Evolutionary conservation across 2,329 filamentous ascomycete genomes (phyloP).

Genomic region (Colletotrichum shisoi): DNA sequence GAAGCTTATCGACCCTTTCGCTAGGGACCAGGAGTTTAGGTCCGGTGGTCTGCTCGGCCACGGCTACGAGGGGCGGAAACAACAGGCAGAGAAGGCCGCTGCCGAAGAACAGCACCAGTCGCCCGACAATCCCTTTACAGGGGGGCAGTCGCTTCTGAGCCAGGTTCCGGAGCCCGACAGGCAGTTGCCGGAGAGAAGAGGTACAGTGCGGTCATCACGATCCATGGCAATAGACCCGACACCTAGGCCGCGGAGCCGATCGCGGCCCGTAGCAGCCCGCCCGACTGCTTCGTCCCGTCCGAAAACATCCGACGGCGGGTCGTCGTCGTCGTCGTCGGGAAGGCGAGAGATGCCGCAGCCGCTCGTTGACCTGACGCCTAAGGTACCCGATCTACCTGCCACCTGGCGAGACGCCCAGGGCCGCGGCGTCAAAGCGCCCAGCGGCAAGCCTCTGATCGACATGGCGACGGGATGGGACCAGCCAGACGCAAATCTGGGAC

Average conservation of each 20-base stretch:
- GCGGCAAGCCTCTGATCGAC: conserved; percentile 57
- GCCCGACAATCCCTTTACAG: conserved; percentile 37
- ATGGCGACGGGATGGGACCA: conserved; percentile 49
- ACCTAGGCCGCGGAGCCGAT: conserved; percentile 36
- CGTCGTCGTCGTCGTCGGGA: conserved; percentile 41
- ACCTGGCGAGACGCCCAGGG: conserved; percentile 63
- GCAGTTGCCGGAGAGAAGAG: conserved; percentile 47
- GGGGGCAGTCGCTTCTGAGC: conserved; percentile 59
- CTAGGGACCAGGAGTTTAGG: conserved; percentile 56
- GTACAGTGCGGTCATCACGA: conserved; percentile 49
- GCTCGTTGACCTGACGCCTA: conserved; percentile 72
- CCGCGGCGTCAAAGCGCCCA: conserved; percentile 53
- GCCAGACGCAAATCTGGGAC: conserved; percentile 25
- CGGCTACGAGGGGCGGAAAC: conserved; percentile 58
- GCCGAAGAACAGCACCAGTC: conserved; percentile 39
- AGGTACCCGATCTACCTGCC: conserved; percentile 70
- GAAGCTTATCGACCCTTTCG: conserved; percentile 36
- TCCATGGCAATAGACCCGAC: conserved; percentile 30
- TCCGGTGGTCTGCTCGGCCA: conserved; percentile 61
- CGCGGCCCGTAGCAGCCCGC: conserved; percentile 38
- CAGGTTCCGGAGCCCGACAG: conserved; percentile 42
- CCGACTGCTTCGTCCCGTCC: conserved; percentile 44
- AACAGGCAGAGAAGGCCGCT: conserved; percentile 45
- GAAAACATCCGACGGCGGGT: conserved; percentile 37
- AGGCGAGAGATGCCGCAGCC: conserved; percentile 60